Conservation (phyloP, 208 protist species). For the Naegleria lovaniensis region DNA sequence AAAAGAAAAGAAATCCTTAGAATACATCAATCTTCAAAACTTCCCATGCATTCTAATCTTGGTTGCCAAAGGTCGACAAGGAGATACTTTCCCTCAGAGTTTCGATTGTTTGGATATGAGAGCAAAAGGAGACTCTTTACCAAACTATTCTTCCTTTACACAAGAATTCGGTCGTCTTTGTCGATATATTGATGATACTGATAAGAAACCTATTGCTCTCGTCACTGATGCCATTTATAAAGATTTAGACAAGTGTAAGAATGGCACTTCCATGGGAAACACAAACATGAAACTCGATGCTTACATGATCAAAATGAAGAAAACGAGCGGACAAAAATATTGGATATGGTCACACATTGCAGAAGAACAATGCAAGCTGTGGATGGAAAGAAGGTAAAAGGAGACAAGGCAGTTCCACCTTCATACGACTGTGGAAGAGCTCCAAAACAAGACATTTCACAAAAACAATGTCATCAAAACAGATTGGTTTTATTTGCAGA, state of each 20-base stretch:
- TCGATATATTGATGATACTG: background rate
- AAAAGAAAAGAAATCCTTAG: background rate
- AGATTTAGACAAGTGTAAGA: background rate
- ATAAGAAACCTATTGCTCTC: background rate
- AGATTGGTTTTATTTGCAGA: background rate
- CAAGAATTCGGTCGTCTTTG: background rate
- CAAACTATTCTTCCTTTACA: background rate
- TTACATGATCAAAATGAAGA: background rate
- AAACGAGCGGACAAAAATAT: background rate
- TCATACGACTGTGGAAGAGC: background rate
- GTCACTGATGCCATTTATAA: background rate
- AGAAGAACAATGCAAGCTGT: background rate
- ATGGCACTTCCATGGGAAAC: background rate
- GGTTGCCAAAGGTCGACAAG: background rate
- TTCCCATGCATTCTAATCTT: background rate
- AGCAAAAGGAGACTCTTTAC: background rate
- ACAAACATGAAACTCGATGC: background rate
- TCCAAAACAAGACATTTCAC: background rate
- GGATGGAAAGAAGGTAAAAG: background rate
- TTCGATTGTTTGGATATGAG: slow-evolving; percentile 1
- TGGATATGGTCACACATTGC: background rate
- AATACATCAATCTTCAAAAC: slow-evolving; percentile 2
- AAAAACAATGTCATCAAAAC: background rate
- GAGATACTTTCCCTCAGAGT: background rate
- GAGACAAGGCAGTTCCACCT: background rate